Base-by-base conservation (phyloP, 2,329 filamentous ascomycete species). In the Monosporascus sp. region DNA sequence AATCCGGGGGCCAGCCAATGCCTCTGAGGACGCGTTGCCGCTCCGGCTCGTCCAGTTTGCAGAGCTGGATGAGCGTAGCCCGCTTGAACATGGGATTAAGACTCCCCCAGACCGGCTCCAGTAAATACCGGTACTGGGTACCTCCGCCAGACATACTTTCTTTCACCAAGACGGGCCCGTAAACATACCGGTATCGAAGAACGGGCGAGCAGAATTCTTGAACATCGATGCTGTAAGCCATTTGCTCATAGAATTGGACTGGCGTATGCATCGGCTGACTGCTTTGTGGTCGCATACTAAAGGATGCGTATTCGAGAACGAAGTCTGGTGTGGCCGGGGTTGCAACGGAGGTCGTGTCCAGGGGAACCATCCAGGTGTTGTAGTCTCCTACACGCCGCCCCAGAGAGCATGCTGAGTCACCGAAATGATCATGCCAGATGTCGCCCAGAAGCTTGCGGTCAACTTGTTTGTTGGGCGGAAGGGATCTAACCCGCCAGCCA, bases 291-390 rank as follows among this genome's bases (percentile, higher is more conserved):
- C 4, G 22, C 24, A 50, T 8, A 35, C 15, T 7, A 47, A 57
- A 57, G 22, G 46, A 45, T 11, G 52, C 51, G 37, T 49, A 52
- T 31, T 55, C 50, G 44, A 57, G 50, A 24, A 55, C 52, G 8
- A 41, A 51, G 43, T 57, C 54, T 5, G 54, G 52, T 24, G 51
- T 52, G 5, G 45, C 14, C 6, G 49, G 54, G 22, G 7, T 31
- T 15, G 25, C 9, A 5, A 58, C 52, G 24, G 46, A 45, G 0
- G 46, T 24, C 6, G 52, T 54, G 18, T 24, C 39, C 18, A 43
- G 39, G 18, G 17, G 22, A 43, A 43, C 24, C 18, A 14, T 43
- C 39, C 39, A 43, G 5, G 39, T 43, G 22, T 43, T 14, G 5
- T 14, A 20, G 14, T 43, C 39, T 18, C 18, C 39, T 20, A 43